Evolutionary conservation across 306 rosid genomes (phyloP), one percentile per base, ranked within the genome.

Genomic region (Abrus precatorius): DNA sequence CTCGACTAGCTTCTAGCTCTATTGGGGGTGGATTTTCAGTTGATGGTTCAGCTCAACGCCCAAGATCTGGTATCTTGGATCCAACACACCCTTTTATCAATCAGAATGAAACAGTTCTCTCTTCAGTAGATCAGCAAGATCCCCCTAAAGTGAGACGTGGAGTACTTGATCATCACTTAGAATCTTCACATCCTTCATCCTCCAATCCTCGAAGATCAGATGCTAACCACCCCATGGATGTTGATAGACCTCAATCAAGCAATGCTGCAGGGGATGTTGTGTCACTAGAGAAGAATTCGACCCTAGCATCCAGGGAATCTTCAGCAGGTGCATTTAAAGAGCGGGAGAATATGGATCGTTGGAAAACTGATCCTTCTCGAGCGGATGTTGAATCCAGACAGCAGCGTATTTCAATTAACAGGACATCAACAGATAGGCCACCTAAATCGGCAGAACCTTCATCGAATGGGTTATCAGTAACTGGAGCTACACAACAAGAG

Each of bases 21-120:
- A 90, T 72, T 79, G 98, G 97, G 79, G 92, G 93, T 79, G 98
- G 93, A 69, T 74, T 90, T 88, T 84, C 86, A 8, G 83, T 80
- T 69, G 99, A 95, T 78, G 96, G 96, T 72, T 86, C 88, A 13
- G 74, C 89, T 74, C 97, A 87, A 72, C 90, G 96, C 29, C 89
- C 96, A 47, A 93, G 92, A 44, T 92, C 98, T 82, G 98, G 99
- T 70, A 88, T 87, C 66, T 82, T 93, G 78, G 97, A 95, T 89
- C 62, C 89, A 73, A 79, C 74, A 57, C 93, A 91, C 82, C 91
- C 94, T 50, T 77, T 60, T 80, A 84, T 89, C 72, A 63, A 61
- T 87, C 98, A 92, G 80, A 87, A 80, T 75, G 99, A 96, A 78
- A 82, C 82, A 59, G 61, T 82, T 12, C 63, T 83, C 68, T 80